These are phyloP conservation scores for Arthrobotrys sphaeroides DNA, from an alignment of 2,329 filamentous ascomycete genomes.

Conservation along the genomic window DNA sequence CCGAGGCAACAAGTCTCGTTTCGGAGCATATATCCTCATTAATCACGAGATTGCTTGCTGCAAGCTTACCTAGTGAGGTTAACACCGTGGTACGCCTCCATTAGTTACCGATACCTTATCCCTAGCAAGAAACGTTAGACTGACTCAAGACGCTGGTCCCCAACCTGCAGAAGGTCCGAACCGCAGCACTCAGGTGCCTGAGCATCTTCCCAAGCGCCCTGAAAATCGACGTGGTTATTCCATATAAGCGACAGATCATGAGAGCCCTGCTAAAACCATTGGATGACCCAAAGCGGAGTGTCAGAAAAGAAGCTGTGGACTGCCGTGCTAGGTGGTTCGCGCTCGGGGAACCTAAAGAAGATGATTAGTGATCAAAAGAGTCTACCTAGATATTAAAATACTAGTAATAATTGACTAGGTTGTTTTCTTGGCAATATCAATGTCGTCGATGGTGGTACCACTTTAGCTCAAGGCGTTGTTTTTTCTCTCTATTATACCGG, in stretches of 20 bases:
- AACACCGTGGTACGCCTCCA: conserved; percentile 40
- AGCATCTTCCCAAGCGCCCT: conserved; percentile 64
- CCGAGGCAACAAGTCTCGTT: conserved; percentile 67
- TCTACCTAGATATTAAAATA: not conserved
- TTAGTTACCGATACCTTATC: conserved; percentile 1
- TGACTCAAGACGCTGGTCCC: conserved; percentile 17
- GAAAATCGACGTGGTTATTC: conserved; percentile 66
- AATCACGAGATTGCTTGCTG: conserved; percentile 55
- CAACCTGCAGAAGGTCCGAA: conserved; percentile 61
- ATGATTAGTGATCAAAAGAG: conserved; percentile 33
- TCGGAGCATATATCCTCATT: conserved; percentile 58
- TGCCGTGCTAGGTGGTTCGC: conserved; percentile 57
- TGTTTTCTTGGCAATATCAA: conserved; percentile 8
- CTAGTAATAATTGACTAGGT: conserved; percentile 4
- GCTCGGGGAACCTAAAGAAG: conserved; percentile 56
- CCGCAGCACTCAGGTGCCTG: conserved; percentile 65
- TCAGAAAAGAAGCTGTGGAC: conserved; percentile 66
- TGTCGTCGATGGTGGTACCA: not conserved
- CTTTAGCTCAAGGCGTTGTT: not conserved
- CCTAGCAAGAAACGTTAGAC: not conserved
- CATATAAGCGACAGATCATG: conserved; percentile 69
- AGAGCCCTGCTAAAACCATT: conserved; percentile 67
- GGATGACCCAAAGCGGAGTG: conserved; percentile 72
- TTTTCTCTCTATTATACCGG: not conserved
- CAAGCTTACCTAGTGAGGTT: conserved; percentile 48